Base-by-base conservation (phyloP, 306 rosid genomes). In the Rubus parviflorus region DNA sequence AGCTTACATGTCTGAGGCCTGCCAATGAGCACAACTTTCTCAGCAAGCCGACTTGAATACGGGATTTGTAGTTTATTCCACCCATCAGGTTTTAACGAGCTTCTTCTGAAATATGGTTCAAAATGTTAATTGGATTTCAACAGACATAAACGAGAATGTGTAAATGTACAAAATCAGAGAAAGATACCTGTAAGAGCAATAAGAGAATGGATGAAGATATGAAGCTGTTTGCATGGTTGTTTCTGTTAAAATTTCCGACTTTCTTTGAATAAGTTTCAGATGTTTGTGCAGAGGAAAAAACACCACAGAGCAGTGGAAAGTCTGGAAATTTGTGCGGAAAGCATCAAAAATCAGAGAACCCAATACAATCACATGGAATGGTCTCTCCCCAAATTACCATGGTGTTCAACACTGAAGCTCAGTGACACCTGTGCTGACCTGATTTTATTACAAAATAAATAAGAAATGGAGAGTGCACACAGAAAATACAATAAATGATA, bases 91-190 rank as follows among this genome's bases (percentile, higher is more conserved):
- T 80, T 83, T 45, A 76, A 20, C 41, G 73, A 51, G 72, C 76
- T 67, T 68, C 83, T 87, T 81, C 98, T 90, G 92, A 83, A 76
- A 80, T 13, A 74, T 61, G 25, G 14, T 69, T 17, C 3, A 10
- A 74, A 22, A 42, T 8, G 47, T 46, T 16, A 82, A 68, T 60
- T 73, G 25, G 51, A 75, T 82, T 56, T 58, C 60, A 69, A 78
- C 66, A 19, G 57, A 74, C 48, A 81, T 49, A 17, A 72, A 58
- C 9, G 0, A n/a, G 13, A 42, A 49, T 6, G 12, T 11, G 53
- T 9, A 47, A 0, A 66, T 17, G 43, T 23, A 53, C 12, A 37
- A 19, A 73, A 47, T 15, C 5, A 60, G 53, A 68, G 46, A 62
- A 54, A 41, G 9, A 25, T 3, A 86, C 89, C 85, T 86, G 72